phyloP scores from a whole-genome alignment of 1,284 basidiomycete genomes.

The Psilocybe mexicana region DNA sequence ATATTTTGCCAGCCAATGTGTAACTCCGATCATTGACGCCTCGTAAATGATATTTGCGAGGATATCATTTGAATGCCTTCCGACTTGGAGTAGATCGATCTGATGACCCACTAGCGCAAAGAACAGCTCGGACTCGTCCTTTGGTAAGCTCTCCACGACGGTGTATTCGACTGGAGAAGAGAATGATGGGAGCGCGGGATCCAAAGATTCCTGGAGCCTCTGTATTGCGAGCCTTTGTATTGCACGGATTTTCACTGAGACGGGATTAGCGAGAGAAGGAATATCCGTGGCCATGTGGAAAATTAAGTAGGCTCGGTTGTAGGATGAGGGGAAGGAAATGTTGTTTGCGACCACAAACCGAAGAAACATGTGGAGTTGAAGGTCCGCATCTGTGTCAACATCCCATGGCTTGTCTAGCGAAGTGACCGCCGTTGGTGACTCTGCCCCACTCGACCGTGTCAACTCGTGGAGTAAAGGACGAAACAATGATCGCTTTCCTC shows the following conservation, averaged over 20 bases:
- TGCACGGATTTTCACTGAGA: constrained; percentile 16
- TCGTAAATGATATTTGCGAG: constrained; percentile 23
- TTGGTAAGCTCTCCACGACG: constrained; percentile 15
- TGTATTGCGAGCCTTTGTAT: constrained; percentile 12
- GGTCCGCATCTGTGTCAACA: constrained; percentile 18
- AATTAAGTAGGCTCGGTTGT: constrained; percentile 22
- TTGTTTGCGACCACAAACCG: constrained; percentile 14
- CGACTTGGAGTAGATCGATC: constrained; percentile 13
- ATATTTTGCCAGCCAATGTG: constrained; percentile 20
- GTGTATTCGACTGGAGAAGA: neutral
- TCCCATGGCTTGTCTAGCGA: constrained; percentile 9
- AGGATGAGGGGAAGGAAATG: constrained; percentile 21
- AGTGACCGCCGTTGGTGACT: neutral
- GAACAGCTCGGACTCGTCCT: constrained; percentile 23
- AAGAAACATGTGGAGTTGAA: constrained; percentile 20
- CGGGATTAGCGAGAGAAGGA: constrained; percentile 16
- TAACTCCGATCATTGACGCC: constrained; percentile 22
- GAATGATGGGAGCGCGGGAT: constrained; percentile 11
- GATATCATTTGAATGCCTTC: constrained; percentile 16
- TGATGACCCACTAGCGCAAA: constrained; percentile 18
- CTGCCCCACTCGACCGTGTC: neutral
- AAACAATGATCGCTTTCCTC: constrained; percentile 18
- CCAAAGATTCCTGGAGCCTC: constrained; percentile 6
- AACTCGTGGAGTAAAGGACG: constrained; percentile 18
- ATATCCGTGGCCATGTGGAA: constrained; percentile 22